phyloP scores from a whole-genome alignment of 345 rosid genomes.

The Tarenaya hassleriana region DNA sequence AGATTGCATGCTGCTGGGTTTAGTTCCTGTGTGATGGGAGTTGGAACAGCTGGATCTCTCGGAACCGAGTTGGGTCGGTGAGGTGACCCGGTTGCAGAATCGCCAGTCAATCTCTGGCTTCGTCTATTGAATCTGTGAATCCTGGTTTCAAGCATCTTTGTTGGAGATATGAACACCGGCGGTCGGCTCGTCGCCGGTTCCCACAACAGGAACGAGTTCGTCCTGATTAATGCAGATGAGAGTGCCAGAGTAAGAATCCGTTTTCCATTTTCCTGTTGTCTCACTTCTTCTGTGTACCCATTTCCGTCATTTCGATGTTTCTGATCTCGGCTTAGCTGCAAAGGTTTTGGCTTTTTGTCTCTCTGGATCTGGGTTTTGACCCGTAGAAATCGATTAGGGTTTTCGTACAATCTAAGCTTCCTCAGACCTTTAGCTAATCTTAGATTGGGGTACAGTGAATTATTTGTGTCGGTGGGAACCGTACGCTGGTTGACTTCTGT shows the following conservation, averaged over 20 bases:
- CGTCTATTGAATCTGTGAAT: neutral
- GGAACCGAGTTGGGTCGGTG: constrained; percentile 3
- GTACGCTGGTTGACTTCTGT: neutral
- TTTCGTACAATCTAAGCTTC: neutral
- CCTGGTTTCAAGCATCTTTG: neutral
- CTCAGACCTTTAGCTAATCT: neutral
- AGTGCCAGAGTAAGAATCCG: constrained; percentile 37
- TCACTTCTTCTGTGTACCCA: too few relatives aligned
- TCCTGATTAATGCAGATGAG: constrained; percentile 59
- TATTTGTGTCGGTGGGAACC: constrained; percentile 22
- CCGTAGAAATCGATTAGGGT: constrained; percentile 5
- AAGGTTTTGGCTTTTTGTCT: constrained; percentile 20
- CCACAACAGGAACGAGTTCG: constrained; percentile 59
- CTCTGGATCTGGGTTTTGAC: constrained; percentile 24
- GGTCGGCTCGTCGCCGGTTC: constrained; percentile 64
- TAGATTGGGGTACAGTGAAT: constrained; percentile 9
- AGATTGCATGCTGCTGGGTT: constrained; percentile 17
- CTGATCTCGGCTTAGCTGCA: neutral
- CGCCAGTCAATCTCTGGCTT: constrained; percentile 4
- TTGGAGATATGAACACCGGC: constrained; percentile 38
- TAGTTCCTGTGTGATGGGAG: constrained; percentile 10
- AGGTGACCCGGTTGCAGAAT: constrained; percentile 11
- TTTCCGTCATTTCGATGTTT: constrained; percentile 21
- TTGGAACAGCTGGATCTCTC: constrained; percentile 18
- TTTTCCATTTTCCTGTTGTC: neutral